Conservation (phyloP, 129 eudicot species). For the Flaveria trinervia region DNA sequence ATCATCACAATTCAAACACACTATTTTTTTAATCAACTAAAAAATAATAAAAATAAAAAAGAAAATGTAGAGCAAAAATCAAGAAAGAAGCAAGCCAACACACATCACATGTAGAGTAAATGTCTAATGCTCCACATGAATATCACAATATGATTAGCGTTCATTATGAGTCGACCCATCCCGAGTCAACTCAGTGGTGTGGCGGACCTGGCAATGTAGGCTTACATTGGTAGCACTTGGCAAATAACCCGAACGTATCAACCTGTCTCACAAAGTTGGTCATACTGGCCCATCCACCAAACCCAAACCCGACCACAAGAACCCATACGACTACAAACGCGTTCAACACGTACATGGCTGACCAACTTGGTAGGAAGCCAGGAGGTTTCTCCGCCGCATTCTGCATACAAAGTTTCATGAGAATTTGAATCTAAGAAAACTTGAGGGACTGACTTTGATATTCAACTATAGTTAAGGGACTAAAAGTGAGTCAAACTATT, state of each 20-base stretch:
- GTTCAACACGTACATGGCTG: conserved; percentile 58
- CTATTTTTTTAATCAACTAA: conserved; percentile 28
- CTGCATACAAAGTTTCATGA: conserved; percentile 36
- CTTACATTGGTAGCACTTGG: conserved; percentile 78
- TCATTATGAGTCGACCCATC: neutral
- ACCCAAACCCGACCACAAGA: conserved; percentile 72
- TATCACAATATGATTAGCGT: conserved; percentile 17
- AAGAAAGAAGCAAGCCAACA: conserved; percentile 34
- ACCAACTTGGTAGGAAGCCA: conserved; percentile 60
- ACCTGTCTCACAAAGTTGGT: conserved; percentile 67
- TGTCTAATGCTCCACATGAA: conserved; percentile 34
- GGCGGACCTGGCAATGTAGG: conserved; percentile 31
- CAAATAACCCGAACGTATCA: conserved; percentile 72
- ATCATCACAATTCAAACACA: conserved; percentile 40
- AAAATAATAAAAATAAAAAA: neutral
- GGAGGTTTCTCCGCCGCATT: conserved; percentile 92
- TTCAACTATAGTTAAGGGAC: conserved; percentile 16
- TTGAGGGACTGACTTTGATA: conserved; percentile 21
- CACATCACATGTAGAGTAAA: conserved; percentile 32
- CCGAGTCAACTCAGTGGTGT: conserved; percentile 33
- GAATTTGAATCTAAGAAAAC: neutral
- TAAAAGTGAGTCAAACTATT: conserved; percentile 12
- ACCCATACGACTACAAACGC: conserved; percentile 74
- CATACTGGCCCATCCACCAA: conserved; percentile 90
- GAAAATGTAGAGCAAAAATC: conserved; percentile 17